Evolutionary conservation across 2,329 filamentous ascomycete species (phyloP).

Genomic region (Sarocladium kiliense): DNA sequence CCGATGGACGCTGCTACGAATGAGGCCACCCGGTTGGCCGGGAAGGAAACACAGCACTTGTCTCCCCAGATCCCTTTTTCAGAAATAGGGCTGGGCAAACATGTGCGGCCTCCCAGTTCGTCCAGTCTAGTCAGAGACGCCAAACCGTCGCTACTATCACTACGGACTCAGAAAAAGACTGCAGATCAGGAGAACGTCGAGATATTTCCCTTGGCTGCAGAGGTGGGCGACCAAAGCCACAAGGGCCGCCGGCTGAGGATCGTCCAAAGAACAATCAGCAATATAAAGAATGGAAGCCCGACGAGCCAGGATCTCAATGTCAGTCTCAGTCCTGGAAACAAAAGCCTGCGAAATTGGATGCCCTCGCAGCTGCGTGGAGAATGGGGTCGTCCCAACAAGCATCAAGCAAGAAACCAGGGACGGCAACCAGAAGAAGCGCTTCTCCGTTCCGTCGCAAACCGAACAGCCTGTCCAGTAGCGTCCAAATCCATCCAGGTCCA

Average conservation of each 20-base stretch:
- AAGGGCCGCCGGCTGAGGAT: background rate
- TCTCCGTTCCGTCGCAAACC: background rate
- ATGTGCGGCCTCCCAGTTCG: slow-evolving; percentile 1
- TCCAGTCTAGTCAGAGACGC: background rate
- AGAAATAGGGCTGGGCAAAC: background rate
- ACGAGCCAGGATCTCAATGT: background rate
- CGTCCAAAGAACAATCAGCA: background rate
- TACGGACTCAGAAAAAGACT: background rate
- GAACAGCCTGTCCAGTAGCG: background rate
- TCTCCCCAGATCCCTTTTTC: slow-evolving; percentile 7
- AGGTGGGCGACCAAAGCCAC: background rate
- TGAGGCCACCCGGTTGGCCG: background rate
- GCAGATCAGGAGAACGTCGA: background rate
- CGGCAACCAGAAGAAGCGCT: background rate
- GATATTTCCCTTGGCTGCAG: background rate
- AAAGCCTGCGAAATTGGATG: background rate
- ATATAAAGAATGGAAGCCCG: background rate
- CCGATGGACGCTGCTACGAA: background rate
- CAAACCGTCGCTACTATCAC: background rate
- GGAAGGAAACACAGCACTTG: background rate
- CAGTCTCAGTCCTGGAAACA: background rate
- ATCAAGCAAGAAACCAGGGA: background rate
- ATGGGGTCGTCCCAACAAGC: background rate
- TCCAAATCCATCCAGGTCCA: background rate
- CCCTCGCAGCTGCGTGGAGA: background rate